Percentiles rank a stretch among this genome's conserved stretches.
phyloP scores from a whole-genome alignment of 352 stramenopile genomes.

The Pythium sukuiense region DNA sequence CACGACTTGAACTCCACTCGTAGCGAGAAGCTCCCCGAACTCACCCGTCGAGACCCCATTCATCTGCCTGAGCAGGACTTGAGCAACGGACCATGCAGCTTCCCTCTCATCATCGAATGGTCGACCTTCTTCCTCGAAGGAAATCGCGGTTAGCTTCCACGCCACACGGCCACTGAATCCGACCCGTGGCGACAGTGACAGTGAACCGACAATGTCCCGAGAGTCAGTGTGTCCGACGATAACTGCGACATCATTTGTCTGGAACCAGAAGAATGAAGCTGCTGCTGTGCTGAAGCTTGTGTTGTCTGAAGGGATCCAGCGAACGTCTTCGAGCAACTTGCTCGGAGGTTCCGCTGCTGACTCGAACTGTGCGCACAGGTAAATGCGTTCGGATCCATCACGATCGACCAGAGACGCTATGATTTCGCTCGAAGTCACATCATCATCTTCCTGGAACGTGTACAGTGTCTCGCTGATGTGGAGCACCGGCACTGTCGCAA shows the following conservation, averaged over 20 bases:
- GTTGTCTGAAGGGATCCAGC: constrained; percentile 2
- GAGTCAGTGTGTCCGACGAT: neutral
- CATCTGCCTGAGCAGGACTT: neutral
- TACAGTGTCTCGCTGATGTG: constrained; percentile 13
- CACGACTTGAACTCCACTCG: neutral
- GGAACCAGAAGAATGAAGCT: constrained; percentile 11
- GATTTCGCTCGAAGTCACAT: constrained; percentile 27
- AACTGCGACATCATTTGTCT: constrained; percentile 16
- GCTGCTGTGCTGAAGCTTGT: neutral
- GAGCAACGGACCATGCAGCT: neutral
- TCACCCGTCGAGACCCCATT: neutral
- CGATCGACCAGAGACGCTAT: constrained; percentile 34
- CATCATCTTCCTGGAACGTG: constrained; percentile 30
- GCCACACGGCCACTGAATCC: constrained; percentile 21
- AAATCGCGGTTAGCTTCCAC: constrained; percentile 13
- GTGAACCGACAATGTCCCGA: constrained; percentile 10
- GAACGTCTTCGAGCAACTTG: constrained; percentile 23
- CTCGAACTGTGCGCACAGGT: constrained; percentile 33
- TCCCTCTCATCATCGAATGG: neutral
- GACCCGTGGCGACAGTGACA: constrained; percentile 9
- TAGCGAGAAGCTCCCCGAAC: neutral
- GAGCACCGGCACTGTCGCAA: constrained; percentile 31
- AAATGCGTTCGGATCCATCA: constrained; percentile 39
- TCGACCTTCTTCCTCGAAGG: constrained; percentile 4
- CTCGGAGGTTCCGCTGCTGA: constrained; percentile 14